Evolutionary conservation across 1,284 basidiomycete genomes (phyloP), one percentile per base, ranked within the genome.

Genomic region (Ganoderma multipileum): DNA sequence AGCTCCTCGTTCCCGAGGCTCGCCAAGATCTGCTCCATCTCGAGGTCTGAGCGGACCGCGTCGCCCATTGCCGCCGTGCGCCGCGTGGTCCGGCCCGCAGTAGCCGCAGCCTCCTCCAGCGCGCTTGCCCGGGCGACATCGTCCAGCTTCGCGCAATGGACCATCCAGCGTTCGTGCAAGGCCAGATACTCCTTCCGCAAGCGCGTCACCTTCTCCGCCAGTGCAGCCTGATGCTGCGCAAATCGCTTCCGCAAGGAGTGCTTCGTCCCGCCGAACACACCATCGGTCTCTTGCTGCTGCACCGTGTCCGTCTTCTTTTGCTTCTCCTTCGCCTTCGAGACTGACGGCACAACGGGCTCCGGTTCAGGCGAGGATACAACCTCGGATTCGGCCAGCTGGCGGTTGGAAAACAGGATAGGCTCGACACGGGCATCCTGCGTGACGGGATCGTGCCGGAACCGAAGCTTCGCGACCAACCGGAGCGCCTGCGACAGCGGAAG

Each of bases 21-120:
- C 14, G 95, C 95, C 66, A 99, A 91, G 77, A 99, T 97, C 81
- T 97, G 96, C 76, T 98, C 94, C 89, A 98, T 97, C 83, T 99
- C 97, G 67, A 98, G 87, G 79, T 99, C 97, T 23, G 96, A 96
- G 1, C 95, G 90, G 14, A 97, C 96, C 8, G 95, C 92, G 79
- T 99, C 97, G 28, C 95, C 95, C 71, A 95, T 85, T 0, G 91
- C 89, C 52, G 90, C 85, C 16, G 90, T 88, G 39, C 93, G 88
- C 42, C 93, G 86, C n/a, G 92, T 94, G 39, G 91, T 90, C 61
- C 93, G 84, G 2, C 88, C 86, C 60, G 89, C 85, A 41, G 84
- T 81, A 3, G 83, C 78, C 52, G 90, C 84, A 2, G 83, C 80
- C 66, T 85, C 85, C 30, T 84, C 81, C 18, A 82, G 74, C 9